Conservation (phyloP, 2,329 filamentous ascomycete genomes). For the Tolypocladium paradoxum region DNA sequence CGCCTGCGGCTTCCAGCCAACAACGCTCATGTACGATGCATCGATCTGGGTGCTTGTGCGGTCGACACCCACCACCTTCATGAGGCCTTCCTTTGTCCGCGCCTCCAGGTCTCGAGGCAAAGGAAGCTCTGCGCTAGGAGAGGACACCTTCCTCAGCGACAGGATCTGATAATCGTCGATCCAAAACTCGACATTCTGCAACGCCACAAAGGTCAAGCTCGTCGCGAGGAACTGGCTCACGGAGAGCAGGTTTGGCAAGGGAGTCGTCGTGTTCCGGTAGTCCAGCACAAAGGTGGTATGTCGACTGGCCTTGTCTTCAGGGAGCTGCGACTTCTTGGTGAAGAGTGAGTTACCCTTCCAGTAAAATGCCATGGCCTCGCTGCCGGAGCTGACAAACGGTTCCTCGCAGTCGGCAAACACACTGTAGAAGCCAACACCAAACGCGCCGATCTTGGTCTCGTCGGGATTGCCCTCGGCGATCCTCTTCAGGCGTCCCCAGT, state of each 20-base stretch:
- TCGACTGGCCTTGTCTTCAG: slow-evolving; percentile 50
- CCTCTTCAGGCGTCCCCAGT: slow-evolving; percentile 87
- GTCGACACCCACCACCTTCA: slow-evolving; percentile 74
- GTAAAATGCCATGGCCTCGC: slow-evolving; percentile 94
- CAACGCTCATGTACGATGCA: slow-evolving; percentile 75
- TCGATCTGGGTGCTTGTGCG: slow-evolving; percentile 87
- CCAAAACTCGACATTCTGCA: slow-evolving; percentile 80
- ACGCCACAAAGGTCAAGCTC: slow-evolving; percentile 87
- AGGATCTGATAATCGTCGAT: slow-evolving; percentile 80
- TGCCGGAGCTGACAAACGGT: slow-evolving; percentile 88
- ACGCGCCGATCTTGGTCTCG: slow-evolving; percentile 97
- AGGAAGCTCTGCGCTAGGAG: slow-evolving; percentile 59
- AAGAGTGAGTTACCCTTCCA: slow-evolving; percentile 99
- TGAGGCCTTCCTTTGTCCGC: slow-evolving; percentile 74
- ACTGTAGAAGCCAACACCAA: slow-evolving; percentile 97
- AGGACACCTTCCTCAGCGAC: slow-evolving; percentile 72
- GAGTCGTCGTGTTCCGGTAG: slow-evolving; percentile 80
- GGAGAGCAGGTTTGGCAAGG: slow-evolving; percentile 74
- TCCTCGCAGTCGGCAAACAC: slow-evolving; percentile 98
- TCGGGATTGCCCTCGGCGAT: slow-evolving; percentile 99
- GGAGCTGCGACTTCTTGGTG: slow-evolving; percentile 72
- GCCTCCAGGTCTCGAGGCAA: slow-evolving; percentile 74
- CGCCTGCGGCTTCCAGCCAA: slow-evolving; percentile 66
- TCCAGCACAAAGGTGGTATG: slow-evolving; percentile 92
- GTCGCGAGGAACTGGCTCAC: slow-evolving; percentile 89